Conservation (phyloP, 306 rosid species). For the Medicago ruthenica region DNA sequence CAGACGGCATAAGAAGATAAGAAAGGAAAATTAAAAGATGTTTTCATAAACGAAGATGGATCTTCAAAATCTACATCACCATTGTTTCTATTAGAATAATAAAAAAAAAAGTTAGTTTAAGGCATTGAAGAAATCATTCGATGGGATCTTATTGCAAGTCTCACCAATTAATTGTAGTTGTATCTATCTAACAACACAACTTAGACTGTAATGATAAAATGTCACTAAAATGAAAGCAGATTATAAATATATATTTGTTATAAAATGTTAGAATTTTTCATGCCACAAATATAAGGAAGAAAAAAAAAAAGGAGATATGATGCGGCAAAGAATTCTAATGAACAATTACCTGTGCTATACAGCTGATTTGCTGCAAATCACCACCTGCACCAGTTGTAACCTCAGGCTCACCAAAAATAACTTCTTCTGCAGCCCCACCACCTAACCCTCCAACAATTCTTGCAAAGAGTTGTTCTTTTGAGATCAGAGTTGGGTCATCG, state of each 20-base stretch:
- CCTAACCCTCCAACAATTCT: conserved; percentile 98
- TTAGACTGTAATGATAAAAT: background rate
- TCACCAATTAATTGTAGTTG: conserved; percentile 34
- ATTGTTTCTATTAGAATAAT: conserved; percentile 12
- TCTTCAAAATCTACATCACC: conserved; percentile 4
- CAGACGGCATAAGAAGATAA: conserved; percentile 22
- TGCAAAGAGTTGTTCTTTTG: conserved; percentile 96
- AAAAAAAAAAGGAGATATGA: too few species aligned
- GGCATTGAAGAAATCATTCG: conserved; percentile 32
- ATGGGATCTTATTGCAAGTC: background rate
- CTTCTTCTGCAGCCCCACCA: conserved; percentile 99
- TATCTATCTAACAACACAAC: conserved; percentile 22
- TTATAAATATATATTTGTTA: background rate
- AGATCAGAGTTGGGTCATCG: conserved; percentile 94
- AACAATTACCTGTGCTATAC: conserved; percentile 90
- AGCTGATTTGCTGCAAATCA: conserved; percentile 94
- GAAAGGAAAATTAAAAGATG: conserved; percentile 5
- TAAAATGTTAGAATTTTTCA: too few species aligned
- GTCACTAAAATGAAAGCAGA: conserved; percentile 7
- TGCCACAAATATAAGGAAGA: too few species aligned
- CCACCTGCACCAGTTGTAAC: conserved; percentile 99
- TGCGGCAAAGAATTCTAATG: background rate
- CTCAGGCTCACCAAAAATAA: conserved; percentile 97
- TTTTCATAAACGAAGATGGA: background rate
- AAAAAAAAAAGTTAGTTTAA: conserved; percentile 36